Evolutionary conservation across 257 asterid genomes (phyloP).

Genomic region (Primulina tabacum): DNA sequence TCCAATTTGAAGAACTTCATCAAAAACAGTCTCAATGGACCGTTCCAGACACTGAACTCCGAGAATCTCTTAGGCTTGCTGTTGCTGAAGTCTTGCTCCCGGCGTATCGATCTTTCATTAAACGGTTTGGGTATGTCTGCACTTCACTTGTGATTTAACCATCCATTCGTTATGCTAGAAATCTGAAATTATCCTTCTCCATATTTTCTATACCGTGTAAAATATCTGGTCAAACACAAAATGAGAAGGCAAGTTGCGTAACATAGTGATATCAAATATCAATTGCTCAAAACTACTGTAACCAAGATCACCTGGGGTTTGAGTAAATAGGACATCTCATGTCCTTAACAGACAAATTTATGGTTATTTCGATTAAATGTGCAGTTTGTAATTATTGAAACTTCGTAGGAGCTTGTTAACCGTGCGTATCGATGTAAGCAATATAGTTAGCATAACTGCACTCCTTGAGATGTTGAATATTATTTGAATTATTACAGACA

Average conservation of each 20-base stretch:
- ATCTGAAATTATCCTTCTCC: background rate
- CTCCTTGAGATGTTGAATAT: background rate
- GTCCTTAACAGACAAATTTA: background rate
- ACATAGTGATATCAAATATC: background rate
- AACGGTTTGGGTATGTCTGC: constrained; percentile 77
- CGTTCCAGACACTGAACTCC: constrained; percentile 92
- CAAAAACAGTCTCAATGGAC: constrained; percentile 99
- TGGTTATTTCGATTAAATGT: background rate
- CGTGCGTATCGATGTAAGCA: background rate
- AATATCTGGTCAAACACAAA: constrained; percentile 5
- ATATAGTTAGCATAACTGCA: background rate
- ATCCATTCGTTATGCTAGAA: background rate
- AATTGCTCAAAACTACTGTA: background rate
- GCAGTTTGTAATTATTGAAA: background rate
- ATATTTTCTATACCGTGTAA: background rate
- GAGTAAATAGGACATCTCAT: background rate
- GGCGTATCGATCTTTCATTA: constrained; percentile 92
- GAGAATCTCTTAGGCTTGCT: constrained; percentile 93
- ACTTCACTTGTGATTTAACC: background rate
- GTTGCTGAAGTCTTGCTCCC: constrained; percentile 96
- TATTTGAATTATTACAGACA: background rate
- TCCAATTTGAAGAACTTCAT: constrained; percentile 96
- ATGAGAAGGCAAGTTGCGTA: background rate
- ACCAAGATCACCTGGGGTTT: background rate
- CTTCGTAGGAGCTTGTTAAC: background rate